These are phyloP conservation scores for Quercus berberidifolia DNA, from an alignment of 306 rosid genomes.

Conservation along the genomic window DNA sequence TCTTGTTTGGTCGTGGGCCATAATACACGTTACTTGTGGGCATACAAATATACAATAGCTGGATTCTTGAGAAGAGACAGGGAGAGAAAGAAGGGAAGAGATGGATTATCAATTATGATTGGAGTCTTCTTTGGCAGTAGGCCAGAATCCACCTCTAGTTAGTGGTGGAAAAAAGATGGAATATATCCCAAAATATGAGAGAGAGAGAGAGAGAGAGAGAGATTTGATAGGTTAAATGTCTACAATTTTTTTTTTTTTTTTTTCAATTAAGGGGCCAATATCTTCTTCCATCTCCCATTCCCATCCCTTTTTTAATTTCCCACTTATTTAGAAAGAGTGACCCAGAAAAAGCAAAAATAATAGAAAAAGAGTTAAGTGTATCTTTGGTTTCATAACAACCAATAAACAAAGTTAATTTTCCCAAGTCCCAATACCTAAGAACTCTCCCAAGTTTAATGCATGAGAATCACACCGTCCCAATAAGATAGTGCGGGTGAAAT, in stretches of 20 bases:
- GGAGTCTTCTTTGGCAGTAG: slow-evolving; percentile 12
- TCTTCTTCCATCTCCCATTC: neutral
- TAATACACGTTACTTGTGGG: neutral
- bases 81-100: neutral
- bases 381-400: neutral
- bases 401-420: neutral
- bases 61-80: neutral
- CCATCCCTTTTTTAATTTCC: slow-evolving; percentile 1
- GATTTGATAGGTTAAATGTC: too few species aligned
- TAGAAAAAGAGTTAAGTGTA: neutral
- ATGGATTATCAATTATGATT: too few species aligned
- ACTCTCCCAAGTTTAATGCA: neutral
- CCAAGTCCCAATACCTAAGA: too few species aligned
- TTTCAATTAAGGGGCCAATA: neutral
- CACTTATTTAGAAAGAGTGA: neutral
- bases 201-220: too few species aligned
- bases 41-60: too few species aligned
- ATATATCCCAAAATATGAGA: neutral
- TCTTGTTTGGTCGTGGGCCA: slow-evolving; percentile 25
- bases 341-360: neutral
- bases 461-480: too few species aligned
- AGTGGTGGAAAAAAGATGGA: slow-evolving; percentile 44
- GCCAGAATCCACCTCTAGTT: slow-evolving; percentile 9
- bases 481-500: too few species aligned
- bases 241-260: neutral